Evolutionary conservation across 1,139 yeast genomes (phyloP).

Genomic region (Scheffersomyces segobiensis): DNA sequence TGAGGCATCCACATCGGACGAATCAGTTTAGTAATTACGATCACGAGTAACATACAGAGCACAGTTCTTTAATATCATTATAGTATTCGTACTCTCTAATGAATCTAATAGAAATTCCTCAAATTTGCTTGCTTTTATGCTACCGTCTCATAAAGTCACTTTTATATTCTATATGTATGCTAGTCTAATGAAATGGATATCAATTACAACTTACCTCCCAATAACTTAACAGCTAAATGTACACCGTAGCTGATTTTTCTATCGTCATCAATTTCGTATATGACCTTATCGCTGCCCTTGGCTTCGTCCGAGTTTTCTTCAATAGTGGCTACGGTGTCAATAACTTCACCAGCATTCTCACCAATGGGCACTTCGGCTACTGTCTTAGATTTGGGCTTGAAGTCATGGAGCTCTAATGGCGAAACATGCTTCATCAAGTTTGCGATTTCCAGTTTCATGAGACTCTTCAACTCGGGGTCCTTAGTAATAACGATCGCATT

Average conservation of each 20-base stretch:
- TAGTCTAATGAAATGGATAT: background rate
- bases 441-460: constrained; percentile 64
- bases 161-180: background rate
- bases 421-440: constrained; percentile 57
- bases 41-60: background rate
- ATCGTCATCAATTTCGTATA: constrained; percentile 48
- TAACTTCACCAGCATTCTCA: constrained; percentile 13
- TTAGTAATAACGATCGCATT: constrained; percentile 78
- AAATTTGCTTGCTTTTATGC: background rate
- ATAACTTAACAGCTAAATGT: constrained; percentile 59
- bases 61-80: background rate
- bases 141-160: background rate
- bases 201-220: constrained; percentile 63
- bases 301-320: constrained; percentile 6
- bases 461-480: constrained; percentile 56
- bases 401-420: constrained; percentile 56
- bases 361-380: constrained; percentile 2
- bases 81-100: no score
- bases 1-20: background rate
- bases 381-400: constrained; percentile 38
- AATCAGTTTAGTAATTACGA: background rate
- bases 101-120: background rate
- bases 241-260: constrained; percentile 62
- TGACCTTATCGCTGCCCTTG: constrained; percentile 14
- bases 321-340: constrained; percentile 10